Evolutionary conservation across 1,284 basidiomycete genomes (phyloP).

Genomic region (Sphaerobolus stellatus): DNA sequence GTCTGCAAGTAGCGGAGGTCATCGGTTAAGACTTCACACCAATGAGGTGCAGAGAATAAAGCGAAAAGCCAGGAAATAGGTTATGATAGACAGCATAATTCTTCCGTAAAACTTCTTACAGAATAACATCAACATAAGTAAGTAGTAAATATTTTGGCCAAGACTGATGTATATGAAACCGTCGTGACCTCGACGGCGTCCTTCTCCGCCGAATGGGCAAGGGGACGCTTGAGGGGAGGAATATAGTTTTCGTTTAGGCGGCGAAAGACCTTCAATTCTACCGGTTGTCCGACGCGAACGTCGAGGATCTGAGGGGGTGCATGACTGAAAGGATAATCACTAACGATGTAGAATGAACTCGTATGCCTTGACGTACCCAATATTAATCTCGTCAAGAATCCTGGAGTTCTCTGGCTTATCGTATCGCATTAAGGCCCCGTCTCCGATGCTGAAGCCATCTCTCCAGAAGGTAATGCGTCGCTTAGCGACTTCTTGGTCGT

Average conservation of each 20-base stretch:
- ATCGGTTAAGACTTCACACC: too few relatives aligned
- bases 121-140: too few relatives aligned
- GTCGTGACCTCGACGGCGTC: too few relatives aligned
- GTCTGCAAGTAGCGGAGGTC: too few relatives aligned
- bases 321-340: conserved; percentile 51
- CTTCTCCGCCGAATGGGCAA: conserved; percentile 70
- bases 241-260: conserved; percentile 76
- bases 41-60: too few relatives aligned
- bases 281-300: conserved; percentile 77
- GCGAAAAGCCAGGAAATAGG: too few relatives aligned
- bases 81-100: too few relatives aligned
- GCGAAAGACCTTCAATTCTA: conserved; percentile 82
- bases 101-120: too few relatives aligned
- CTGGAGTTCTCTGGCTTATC: conserved; percentile 78
- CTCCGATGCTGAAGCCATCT: conserved; percentile 91
- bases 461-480: conserved; percentile 92
- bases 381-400: conserved; percentile 76
- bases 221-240: conserved; percentile 41
- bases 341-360: neutral
- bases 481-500: conserved; percentile 60
- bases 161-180: too few relatives aligned
- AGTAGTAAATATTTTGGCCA: too few relatives aligned
- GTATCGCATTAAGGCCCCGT: conserved; percentile 84
- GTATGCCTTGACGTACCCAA: conserved; percentile 57
- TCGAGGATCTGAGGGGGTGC: conserved; percentile 81